phyloP scores from a whole-genome alignment of 768 basidiomycete species.

The Piloderma croceum region DNA sequence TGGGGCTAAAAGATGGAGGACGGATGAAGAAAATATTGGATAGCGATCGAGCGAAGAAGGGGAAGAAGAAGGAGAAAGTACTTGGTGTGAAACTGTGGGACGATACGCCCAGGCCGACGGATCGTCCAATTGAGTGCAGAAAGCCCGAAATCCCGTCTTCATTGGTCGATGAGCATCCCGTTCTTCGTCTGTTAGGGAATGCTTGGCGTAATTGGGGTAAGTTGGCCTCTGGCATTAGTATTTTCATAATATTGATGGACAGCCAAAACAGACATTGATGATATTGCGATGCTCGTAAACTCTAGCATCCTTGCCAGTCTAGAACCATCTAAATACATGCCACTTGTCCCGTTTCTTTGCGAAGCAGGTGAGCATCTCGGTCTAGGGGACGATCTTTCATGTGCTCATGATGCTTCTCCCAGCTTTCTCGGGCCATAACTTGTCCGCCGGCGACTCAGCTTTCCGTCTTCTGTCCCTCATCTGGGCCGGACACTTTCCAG shows the following conservation, averaged over 20 bases:
- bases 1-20: background rate
- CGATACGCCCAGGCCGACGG: no score
- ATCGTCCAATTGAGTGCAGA: no score
- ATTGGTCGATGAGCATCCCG: slow-evolving; percentile 17
- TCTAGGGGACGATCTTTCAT: slow-evolving; percentile 11
- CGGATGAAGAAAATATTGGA: background rate
- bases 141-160: no score
- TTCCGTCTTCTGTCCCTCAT: slow-evolving; percentile 29
- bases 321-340: no score
- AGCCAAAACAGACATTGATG: slow-evolving; percentile 32
- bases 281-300: slow-evolving; percentile 36
- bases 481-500: slow-evolving; percentile 20
- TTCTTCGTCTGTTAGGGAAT: slow-evolving; percentile 27
- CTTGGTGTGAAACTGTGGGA: background rate
- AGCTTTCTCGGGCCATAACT: slow-evolving; percentile 25
- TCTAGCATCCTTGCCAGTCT: slow-evolving; percentile 34
- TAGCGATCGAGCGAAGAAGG: background rate
- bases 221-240: slow-evolving; percentile 9
- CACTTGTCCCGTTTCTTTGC: slow-evolving; percentile 39
- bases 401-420: slow-evolving; percentile 10
- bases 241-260: slow-evolving; percentile 2
- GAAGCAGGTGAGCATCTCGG: slow-evolving; percentile 30
- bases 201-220: slow-evolving; percentile 30
- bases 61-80: background rate
- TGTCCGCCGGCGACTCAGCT: slow-evolving; percentile 21